phyloP scores from a whole-genome alignment of 306 rosid genomes.

The Senna siamea region DNA sequence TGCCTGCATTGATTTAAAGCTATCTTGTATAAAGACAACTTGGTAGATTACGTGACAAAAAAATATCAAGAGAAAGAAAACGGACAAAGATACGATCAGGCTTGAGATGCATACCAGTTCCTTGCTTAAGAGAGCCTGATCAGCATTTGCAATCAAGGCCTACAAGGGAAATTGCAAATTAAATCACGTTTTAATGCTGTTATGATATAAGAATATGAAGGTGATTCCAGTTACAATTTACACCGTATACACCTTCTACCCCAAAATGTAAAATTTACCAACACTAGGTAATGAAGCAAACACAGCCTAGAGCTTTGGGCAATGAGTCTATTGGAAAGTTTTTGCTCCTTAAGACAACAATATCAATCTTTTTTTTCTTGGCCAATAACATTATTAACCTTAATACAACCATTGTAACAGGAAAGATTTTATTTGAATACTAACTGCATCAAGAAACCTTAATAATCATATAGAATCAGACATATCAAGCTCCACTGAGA shows the following conservation, averaged over 20 bases:
- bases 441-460: slow-evolving; percentile 34
- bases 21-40: slow-evolving; percentile 23
- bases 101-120: slow-evolving; percentile 70
- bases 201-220: slow-evolving; percentile 8
- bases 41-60: slow-evolving; percentile 28
- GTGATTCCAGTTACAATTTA: background rate
- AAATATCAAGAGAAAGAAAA: background rate
- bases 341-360: background rate
- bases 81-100: background rate
- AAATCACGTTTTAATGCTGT: slow-evolving; percentile 20
- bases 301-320: background rate
- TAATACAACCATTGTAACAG: background rate
- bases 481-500: slow-evolving; percentile 9
- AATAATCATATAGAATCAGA: slow-evolving; percentile 31
- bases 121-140: slow-evolving; percentile 92
- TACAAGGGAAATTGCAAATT: slow-evolving; percentile 42
- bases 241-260: background rate
- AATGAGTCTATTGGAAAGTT: background rate
- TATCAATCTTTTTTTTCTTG: background rate
- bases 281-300: background rate
- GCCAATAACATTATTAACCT: too few species aligned
- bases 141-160: slow-evolving; percentile 82
- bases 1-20: slow-evolving; percentile 65
- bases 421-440: slow-evolving; percentile 28
- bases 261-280: background rate